Evolutionary conservation across 768 basidiomycete genomes (phyloP), one percentile per base, ranked within the genome.

Genomic region (Cyclocybe aegerita): DNA sequence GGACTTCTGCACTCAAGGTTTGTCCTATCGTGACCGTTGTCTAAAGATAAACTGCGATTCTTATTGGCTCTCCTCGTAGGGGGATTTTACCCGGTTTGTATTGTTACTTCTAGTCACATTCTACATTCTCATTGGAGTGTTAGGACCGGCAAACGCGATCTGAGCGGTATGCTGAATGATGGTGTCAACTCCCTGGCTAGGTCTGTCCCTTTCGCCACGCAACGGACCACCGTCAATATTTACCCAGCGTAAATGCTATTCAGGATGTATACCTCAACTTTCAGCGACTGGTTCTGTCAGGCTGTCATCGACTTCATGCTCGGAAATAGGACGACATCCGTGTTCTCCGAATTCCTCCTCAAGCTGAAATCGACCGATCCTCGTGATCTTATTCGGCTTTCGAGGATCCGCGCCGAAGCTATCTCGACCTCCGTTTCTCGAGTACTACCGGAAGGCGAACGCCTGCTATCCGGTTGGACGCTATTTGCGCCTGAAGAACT

Each of bases 221-320:
- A 29, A 37, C 12, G 39, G 15, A 46, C 9, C 44, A 3, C 51
- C 39, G 34, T 42, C 9, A 31, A 34, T 23, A 31, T 32, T 54
- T 51, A 36, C 35, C 37, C 45, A 43, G 31, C 32, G 35, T 32
- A 14, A 34, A 31, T 16, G 1, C 9, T 8, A 14, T 32, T n/a
- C 46, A 88, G 90, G 59, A 86, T 93, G 85, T 93, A 86, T 69
- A 88, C 88, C 8, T 86, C 91, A 14, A 88, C 90, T 1, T 93
- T 93, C 63, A 85, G 88, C 57, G 97, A 99, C 69, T 99, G 93
- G 88, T 99, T 98, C 69, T 86, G 81, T 50, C 97, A 99, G 70
- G 93, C 95, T 0, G 93, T 96, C 39, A 94, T 98, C 58, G 90
- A 93, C 67, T 95, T 85, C 60, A 83, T 89, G 76, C 83, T 95